Evolutionary conservation across 441 rosid genomes (phyloP).

Genomic region (Pelargonium australe): DNA sequence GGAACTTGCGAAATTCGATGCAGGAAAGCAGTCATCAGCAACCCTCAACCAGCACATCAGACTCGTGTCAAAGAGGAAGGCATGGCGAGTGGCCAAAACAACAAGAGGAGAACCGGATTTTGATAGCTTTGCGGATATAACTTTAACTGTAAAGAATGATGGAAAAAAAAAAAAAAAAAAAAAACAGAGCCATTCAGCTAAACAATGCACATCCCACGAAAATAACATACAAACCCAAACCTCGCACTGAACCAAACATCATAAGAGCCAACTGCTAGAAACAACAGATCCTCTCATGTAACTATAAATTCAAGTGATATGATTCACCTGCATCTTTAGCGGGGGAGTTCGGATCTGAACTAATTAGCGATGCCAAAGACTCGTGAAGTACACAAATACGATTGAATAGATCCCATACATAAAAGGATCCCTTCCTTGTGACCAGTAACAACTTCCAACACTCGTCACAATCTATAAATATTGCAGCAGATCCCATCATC

Average conservation of each 20-base stretch:
- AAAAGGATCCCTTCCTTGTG: slow-evolving; percentile 74
- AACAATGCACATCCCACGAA: neutral
- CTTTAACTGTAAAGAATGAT: slow-evolving; percentile 49
- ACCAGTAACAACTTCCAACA: slow-evolving; percentile 81
- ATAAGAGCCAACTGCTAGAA: neutral
- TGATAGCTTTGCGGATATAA: slow-evolving; percentile 81
- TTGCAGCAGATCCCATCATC: slow-evolving; percentile 93
- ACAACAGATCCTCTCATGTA: slow-evolving; percentile 3
- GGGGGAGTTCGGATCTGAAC: slow-evolving; percentile 46
- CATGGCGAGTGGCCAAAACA: slow-evolving; percentile 88
- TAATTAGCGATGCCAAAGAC: slow-evolving; percentile 65
- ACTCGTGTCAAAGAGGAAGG: slow-evolving; percentile 78
- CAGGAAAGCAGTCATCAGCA: slow-evolving; percentile 96
- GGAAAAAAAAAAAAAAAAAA: too few species aligned
- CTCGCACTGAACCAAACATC: neutral
- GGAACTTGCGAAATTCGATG: slow-evolving; percentile 86
- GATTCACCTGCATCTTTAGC: slow-evolving; percentile 38
- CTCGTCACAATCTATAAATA: slow-evolving; percentile 86
- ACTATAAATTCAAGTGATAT: slow-evolving; percentile 3
- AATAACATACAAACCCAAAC: neutral
- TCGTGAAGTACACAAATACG: slow-evolving; percentile 67
- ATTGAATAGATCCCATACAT: slow-evolving; percentile 79
- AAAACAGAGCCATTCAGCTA: neutral
- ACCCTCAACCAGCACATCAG: slow-evolving; percentile 96
- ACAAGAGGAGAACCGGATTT: slow-evolving; percentile 94